Percentiles rank a stretch among this genome's conserved stretches.
Conservation (phyloP, 306 rosid species). For the apple (Malus domestica) region DNA sequence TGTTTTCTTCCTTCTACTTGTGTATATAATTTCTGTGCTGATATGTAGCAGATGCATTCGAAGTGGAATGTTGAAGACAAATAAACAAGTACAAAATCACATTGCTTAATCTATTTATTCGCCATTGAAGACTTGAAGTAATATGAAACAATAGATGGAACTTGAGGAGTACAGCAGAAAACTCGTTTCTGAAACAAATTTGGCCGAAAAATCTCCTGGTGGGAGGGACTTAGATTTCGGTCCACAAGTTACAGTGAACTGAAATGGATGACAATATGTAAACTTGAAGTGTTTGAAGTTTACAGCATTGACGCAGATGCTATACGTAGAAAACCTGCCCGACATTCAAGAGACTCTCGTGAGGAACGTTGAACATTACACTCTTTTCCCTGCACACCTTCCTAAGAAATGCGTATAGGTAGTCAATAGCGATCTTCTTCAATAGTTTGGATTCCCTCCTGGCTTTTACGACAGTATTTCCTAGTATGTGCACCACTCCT, state of each 20-base stretch:
- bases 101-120: too few relatives aligned
- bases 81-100: too few relatives aligned
- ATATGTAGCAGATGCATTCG: too few relatives aligned
- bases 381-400: slow-evolving; percentile 85
- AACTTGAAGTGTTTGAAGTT: neutral
- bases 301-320: neutral
- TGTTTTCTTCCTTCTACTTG: too few relatives aligned
- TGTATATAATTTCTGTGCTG: too few relatives aligned
- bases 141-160: too few relatives aligned
- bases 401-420: slow-evolving; percentile 82
- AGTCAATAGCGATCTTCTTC: slow-evolving; percentile 88
- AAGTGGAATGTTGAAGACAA: too few relatives aligned
- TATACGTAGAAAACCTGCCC: slow-evolving; percentile 88
- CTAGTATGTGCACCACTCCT: slow-evolving; percentile 93
- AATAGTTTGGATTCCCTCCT: slow-evolving; percentile 66
- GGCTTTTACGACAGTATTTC: slow-evolving; percentile 77
- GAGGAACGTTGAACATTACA: slow-evolving; percentile 93
- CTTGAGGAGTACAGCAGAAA: too few relatives aligned
- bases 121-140: too few relatives aligned
- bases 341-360: slow-evolving; percentile 87
- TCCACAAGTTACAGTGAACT: neutral
- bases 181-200: too few relatives aligned
- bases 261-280: neutral
- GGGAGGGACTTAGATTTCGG: neutral
- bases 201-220: neutral